Conservation (phyloP, 805 yeast genomes). For the Ogataea nakhonphanomensis region DNA sequence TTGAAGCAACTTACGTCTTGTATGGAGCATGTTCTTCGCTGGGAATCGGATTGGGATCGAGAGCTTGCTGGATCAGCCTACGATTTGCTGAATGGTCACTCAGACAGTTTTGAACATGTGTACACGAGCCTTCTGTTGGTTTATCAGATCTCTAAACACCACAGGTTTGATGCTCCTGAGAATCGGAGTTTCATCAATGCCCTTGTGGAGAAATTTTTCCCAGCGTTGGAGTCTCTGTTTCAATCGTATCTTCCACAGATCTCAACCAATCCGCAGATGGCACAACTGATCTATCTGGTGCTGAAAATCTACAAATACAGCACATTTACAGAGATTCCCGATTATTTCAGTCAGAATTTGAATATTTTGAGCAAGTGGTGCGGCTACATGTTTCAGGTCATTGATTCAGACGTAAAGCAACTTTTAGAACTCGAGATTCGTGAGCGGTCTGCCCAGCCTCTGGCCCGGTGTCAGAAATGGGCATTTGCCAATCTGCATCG, state of each 20-base stretch:
- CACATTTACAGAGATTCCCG: constrained; percentile 70
- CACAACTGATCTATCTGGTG: constrained; percentile 67
- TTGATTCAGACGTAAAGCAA: constrained; percentile 44
- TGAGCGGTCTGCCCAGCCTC: constrained; percentile 46
- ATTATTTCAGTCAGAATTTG: constrained; percentile 46
- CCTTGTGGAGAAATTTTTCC: constrained; percentile 56
- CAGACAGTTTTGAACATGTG: constrained; percentile 40
- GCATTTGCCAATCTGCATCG: constrained; percentile 72
- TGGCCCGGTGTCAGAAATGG: constrained; percentile 80
- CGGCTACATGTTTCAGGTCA: constrained; percentile 60
- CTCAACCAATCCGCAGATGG: constrained; percentile 36
- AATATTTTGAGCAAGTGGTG: constrained; percentile 60
- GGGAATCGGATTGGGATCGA: constrained; percentile 49
- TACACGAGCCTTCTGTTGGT: constrained; percentile 70
- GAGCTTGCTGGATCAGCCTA: constrained; percentile 45
- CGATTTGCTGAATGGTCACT: constrained; percentile 39
- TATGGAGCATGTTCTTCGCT: constrained; percentile 48
- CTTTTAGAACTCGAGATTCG: constrained; percentile 42
- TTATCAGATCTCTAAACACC: constrained; percentile 64
- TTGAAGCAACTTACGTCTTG: constrained; percentile 58
- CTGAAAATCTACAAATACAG: constrained; percentile 77
- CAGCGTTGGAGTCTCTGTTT: constrained; percentile 59
- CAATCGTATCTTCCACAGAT: constrained; percentile 37
- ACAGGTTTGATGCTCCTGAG: constrained; percentile 63
- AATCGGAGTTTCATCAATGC: constrained; percentile 48